Percentiles rank a stretch among this genome's conserved stretches.
These are phyloP conservation scores for Lodderomyces parapsilosis DNA, from an alignment of 1,139 yeast species.

Conservation along the genomic window DNA sequence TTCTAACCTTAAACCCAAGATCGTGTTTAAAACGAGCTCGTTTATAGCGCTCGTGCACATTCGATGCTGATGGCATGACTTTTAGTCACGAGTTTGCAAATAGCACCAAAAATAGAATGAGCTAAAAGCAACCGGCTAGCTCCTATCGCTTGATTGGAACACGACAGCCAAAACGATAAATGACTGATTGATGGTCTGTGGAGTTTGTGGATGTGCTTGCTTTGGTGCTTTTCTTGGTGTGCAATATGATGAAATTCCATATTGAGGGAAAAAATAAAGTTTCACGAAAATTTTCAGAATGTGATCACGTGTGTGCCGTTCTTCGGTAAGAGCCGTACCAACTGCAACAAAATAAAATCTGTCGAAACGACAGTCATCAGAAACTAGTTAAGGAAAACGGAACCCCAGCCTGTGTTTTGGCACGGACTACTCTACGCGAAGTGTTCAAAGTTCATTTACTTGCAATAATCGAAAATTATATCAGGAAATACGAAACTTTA, in stretches of 20 bases:
- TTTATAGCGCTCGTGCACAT: slow-evolving; percentile 4
- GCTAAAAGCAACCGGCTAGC: neutral
- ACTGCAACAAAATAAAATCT: no score
- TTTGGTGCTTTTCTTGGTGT: neutral
- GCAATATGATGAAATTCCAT: neutral
- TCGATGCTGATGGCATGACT: neutral
- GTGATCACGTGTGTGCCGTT: neutral
- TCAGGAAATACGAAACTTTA: neutral
- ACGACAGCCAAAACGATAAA: neutral
- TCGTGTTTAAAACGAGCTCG: slow-evolving; percentile 6
- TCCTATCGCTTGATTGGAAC: neutral
- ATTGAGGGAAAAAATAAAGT: neutral
- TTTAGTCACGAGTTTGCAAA: no score
- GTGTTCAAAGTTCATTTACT: no score
- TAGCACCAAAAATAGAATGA: neutral
- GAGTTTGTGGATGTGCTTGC: neutral
- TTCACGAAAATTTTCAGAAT: neutral
- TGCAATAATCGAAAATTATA: no score
- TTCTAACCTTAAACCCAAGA: slow-evolving; percentile 23
- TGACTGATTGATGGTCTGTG: neutral
- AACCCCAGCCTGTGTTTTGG: no score
- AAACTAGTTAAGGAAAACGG: no score
- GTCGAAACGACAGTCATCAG: no score
- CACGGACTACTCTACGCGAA: no score
- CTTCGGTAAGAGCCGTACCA: neutral